Evolutionary conservation across 345 rosid species (phyloP).

Genomic region (Nasturtium officinale): DNA sequence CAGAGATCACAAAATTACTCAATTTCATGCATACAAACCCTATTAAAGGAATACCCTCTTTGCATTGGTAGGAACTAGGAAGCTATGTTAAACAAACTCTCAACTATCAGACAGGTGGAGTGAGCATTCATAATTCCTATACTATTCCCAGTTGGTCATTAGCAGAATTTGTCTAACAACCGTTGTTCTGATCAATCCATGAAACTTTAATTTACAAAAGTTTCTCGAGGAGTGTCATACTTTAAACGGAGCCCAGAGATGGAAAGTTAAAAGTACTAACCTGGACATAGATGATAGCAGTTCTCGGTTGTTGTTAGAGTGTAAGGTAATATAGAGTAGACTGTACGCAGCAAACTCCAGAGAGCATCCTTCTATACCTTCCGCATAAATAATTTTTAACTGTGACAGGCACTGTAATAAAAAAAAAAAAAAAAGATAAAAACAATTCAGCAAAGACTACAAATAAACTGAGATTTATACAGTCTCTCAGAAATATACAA

Average conservation of each 20-base stretch:
- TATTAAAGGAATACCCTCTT: slow-evolving; percentile 25
- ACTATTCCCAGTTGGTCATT: slow-evolving; percentile 1
- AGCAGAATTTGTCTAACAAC: slow-evolving; percentile 8
- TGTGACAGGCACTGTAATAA: slow-evolving; percentile 88
- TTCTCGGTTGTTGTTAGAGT: slow-evolving; percentile 84
- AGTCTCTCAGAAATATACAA: slow-evolving; percentile 6
- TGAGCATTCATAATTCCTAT: slow-evolving; percentile 10
- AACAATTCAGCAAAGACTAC: slow-evolving; percentile 27
- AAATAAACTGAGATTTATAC: not conserved
- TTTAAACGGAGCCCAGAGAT: slow-evolving; percentile 20
- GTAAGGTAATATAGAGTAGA: slow-evolving; percentile 83
- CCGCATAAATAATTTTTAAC: slow-evolving; percentile 84
- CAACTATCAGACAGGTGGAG: slow-evolving; percentile 8
- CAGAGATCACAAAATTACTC: slow-evolving; percentile 4
- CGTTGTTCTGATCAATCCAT: slow-evolving; percentile 9
- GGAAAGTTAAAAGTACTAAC: slow-evolving; percentile 47
- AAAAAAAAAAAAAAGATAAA: slow-evolving; percentile 27
- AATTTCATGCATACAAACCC: slow-evolving; percentile 22
- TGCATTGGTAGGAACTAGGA: slow-evolving; percentile 19
- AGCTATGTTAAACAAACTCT: slow-evolving; percentile 11
- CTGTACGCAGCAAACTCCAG: slow-evolving; percentile 94
- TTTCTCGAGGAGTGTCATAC: slow-evolving; percentile 1
- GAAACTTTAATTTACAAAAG: not conserved
- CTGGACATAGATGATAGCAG: slow-evolving; percentile 88
- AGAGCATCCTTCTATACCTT: slow-evolving; percentile 89